phyloP scores from a whole-genome alignment of 2,329 filamentous ascomycete genomes.

The Ceratocystis cubensis region DNA sequence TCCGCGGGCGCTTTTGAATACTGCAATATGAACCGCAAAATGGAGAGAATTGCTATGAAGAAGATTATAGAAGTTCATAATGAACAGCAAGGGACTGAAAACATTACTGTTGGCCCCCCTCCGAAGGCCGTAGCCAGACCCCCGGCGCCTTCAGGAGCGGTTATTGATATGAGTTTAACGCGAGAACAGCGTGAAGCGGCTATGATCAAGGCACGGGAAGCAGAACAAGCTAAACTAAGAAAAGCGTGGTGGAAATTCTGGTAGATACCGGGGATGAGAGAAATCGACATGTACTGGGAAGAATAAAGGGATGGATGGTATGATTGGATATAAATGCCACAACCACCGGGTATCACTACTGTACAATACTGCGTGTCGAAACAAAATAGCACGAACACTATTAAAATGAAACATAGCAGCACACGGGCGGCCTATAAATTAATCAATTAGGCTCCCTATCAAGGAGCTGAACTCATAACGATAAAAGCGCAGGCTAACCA shows the following conservation, averaged over 20 bases:
- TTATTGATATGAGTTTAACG: slow-evolving; percentile 9
- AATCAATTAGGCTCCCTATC: not conserved
- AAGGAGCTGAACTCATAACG: not conserved
- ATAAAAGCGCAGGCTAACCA: not conserved
- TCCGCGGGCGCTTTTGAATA: slow-evolving; percentile 70
- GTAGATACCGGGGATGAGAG: slow-evolving; percentile 27
- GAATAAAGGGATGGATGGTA: not conserved
- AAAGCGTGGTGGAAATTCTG: slow-evolving; percentile 46
- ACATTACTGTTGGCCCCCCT: slow-evolving; percentile 24
- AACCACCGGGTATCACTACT: not conserved
- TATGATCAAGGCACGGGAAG: slow-evolving; percentile 25
- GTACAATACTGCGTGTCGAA: slow-evolving; percentile 22
- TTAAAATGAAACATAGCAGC: not conserved
- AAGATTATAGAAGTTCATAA: slow-evolving; percentile 63
- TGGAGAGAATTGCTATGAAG: slow-evolving; percentile 74
- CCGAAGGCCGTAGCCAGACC: slow-evolving; percentile 11
- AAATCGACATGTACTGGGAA: not conserved
- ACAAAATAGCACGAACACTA: not conserved
- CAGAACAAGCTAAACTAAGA: slow-evolving; percentile 27
- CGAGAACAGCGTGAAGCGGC: slow-evolving; percentile 18
- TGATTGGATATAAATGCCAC: slow-evolving; percentile 3
- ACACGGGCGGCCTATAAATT: not conserved
- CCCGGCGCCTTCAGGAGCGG: slow-evolving; percentile 3
- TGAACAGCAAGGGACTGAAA: slow-evolving; percentile 34
- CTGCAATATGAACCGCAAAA: slow-evolving; percentile 60